Evolutionary conservation across 371 early-diverging fungal genomes (phyloP).

Genomic region (Rhizomucor miehei): DNA sequence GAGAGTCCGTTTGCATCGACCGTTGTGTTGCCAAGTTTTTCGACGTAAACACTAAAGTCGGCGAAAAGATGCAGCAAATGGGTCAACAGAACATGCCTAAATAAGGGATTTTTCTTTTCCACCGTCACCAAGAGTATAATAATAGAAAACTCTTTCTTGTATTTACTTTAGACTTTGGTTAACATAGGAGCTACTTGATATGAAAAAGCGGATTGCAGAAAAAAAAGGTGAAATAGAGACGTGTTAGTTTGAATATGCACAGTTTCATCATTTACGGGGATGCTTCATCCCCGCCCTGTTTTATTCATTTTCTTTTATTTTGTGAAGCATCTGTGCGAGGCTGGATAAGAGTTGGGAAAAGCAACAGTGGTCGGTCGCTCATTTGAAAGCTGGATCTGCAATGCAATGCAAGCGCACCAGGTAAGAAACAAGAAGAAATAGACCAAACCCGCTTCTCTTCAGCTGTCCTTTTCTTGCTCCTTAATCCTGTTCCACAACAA

Average conservation of each 20-base stretch:
- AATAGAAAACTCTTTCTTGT: not conserved
- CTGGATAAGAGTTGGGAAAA: too few species aligned
- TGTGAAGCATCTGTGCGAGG: too few species aligned
- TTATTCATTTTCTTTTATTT: too few species aligned
- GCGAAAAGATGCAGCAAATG: conserved; percentile 59
- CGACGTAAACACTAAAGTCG: conserved; percentile 73
- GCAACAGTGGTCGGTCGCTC: too few species aligned
- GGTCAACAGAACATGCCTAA: conserved; percentile 28
- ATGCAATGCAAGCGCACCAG: conserved; percentile 13
- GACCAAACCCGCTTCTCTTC: not conserved
- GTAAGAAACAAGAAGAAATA: conserved; percentile 1
- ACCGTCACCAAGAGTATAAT: not conserved
- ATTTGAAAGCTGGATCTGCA: conserved; percentile 3
- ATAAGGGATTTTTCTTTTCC: conserved; percentile 5
- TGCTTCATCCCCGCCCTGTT: too few species aligned
- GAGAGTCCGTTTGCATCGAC: conserved; percentile 90
- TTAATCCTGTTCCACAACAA: not conserved
- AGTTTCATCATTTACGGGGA: too few species aligned
- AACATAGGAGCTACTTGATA: too few species aligned
- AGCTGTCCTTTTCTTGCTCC: conserved; percentile 4
- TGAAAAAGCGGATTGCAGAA: too few species aligned
- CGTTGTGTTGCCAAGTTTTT: conserved; percentile 86
- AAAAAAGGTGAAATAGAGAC: too few species aligned
- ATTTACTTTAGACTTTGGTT: not conserved
- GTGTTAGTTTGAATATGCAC: too few species aligned